A percentile compares a stretch with the other conserved stretches of the same genome.
Conservation (phyloP, 768 basidiomycete genomes). For the Tephrocybe sp. region DNA sequence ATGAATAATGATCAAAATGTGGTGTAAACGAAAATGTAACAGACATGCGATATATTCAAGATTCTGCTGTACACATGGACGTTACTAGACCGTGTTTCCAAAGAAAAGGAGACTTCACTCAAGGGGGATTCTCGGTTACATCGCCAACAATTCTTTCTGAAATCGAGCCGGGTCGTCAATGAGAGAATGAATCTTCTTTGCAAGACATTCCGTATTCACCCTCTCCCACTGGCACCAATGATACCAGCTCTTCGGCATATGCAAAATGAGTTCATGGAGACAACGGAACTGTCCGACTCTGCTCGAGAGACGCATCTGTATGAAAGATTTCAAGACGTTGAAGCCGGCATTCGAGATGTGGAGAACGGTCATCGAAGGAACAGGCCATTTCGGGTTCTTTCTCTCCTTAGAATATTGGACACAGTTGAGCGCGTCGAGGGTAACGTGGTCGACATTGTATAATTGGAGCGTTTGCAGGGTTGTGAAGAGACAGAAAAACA, state of each 20-base stretch:
- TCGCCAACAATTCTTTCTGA: not conserved
- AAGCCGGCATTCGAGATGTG: not conserved
- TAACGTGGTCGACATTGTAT: constrained; percentile 2
- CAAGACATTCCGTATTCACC: not conserved
- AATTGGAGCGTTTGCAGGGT: constrained; percentile 1
- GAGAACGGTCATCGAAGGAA: not conserved
- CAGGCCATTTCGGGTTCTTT: not conserved
- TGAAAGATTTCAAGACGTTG: not conserved
- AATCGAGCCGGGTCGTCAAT: not conserved
- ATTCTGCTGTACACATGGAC: too few species aligned
- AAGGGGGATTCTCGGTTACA: too few species aligned
- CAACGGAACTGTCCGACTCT: not conserved
- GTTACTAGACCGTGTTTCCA: too few species aligned
- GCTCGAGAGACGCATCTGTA: not conserved
- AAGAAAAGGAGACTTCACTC: too few species aligned
- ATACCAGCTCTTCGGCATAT: not conserved
- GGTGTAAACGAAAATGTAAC: too few species aligned
- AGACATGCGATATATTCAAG: too few species aligned
- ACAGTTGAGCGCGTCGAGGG: constrained; percentile 3
- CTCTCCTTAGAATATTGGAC: not conserved
- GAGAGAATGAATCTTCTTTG: not conserved
- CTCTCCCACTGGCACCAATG: not conserved
- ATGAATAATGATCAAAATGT: too few species aligned
- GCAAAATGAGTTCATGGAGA: not conserved
- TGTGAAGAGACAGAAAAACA: constrained; percentile 8